phyloP scores from a whole-genome alignment of 192 early-diverging fungal genomes.

The Spizellomyces sp. region DNA sequence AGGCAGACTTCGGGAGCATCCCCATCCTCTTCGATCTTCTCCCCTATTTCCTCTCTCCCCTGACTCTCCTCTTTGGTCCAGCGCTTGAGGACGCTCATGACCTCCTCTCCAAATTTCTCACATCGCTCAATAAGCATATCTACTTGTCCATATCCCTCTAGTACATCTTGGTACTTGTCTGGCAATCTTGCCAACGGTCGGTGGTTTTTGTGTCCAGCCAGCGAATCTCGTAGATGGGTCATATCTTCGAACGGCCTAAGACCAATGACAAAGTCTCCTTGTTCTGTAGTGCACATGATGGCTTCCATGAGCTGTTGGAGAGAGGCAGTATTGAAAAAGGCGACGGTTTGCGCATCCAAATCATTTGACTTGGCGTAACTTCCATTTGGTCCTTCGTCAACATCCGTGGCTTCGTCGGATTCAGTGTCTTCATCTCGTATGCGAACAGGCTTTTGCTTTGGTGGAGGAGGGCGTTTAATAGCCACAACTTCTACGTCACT shows the following conservation, averaged over 20 bases:
- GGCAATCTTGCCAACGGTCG: slow-evolving; percentile 46
- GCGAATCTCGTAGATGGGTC: slow-evolving; percentile 63
- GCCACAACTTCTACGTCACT: slow-evolving; percentile 9
- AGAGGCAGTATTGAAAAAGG: slow-evolving; percentile 41
- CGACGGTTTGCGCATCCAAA: slow-evolving; percentile 44
- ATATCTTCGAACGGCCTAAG: slow-evolving; percentile 34
- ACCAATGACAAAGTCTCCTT: slow-evolving; percentile 54
- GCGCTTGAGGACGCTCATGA: slow-evolving; percentile 47
- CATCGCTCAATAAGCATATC: slow-evolving; percentile 61
- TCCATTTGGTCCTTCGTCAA: slow-evolving; percentile 45
- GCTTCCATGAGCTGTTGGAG: slow-evolving; percentile 43
- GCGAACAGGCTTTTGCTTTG: background rate
- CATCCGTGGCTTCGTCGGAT: slow-evolving; percentile 52
- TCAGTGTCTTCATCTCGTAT: slow-evolving; percentile 16
- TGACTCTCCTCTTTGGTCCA: slow-evolving; percentile 47
- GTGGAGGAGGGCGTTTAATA: background rate
- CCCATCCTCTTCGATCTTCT: slow-evolving; percentile 10
- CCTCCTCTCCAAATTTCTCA: slow-evolving; percentile 56
- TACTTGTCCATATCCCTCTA: slow-evolving; percentile 66
- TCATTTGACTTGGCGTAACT: slow-evolving; percentile 27
- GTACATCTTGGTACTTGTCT: slow-evolving; percentile 55
- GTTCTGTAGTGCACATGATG: slow-evolving; percentile 38
- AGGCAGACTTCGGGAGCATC: slow-evolving; percentile 18
- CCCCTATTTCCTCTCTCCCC: background rate
- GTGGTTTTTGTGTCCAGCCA: slow-evolving; percentile 52